Evolutionary conservation across 805 yeast genomes (phyloP).

Genomic region (Pichia thaimueangensis): DNA sequence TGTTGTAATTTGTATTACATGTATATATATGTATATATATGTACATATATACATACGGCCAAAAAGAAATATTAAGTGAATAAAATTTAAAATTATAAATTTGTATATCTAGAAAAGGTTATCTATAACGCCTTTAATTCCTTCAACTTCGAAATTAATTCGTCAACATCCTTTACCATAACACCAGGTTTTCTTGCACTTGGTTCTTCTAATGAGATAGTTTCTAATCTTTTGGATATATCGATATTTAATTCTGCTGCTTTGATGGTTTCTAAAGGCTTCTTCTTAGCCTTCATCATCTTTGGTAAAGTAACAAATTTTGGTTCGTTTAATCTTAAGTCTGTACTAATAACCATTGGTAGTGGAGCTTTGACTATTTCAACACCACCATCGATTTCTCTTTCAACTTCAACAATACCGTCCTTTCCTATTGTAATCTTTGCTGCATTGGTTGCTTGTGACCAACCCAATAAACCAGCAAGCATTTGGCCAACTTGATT

Average conservation of each 20-base stretch:
- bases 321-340: slow-evolving; percentile 89
- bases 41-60: no score
- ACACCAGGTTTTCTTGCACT: slow-evolving; percentile 75
- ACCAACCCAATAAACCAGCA: slow-evolving; percentile 91
- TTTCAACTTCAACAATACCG: slow-evolving; percentile 62
- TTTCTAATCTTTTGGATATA: slow-evolving; percentile 55
- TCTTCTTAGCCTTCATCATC: slow-evolving; percentile 97
- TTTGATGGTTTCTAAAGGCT: slow-evolving; percentile 68
- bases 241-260: slow-evolving; percentile 68
- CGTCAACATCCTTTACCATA: slow-evolving; percentile 76
- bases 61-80: no score
- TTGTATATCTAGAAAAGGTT: no score
- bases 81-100: no score
- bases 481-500: slow-evolving; percentile 96
- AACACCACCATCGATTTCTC: slow-evolving; percentile 95
- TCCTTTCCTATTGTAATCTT: slow-evolving; percentile 57
- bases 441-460: slow-evolving; percentile 93
- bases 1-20: no score
- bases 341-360: slow-evolving; percentile 88
- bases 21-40: no score
- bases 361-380: slow-evolving; percentile 71
- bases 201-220: slow-evolving; percentile 78
- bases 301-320: slow-evolving; percentile 94
- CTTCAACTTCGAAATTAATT: slow-evolving; percentile 70
- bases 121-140: slow-evolving; percentile 59